Percentiles rank a stretch among this genome's conserved stretches.
phyloP scores from a whole-genome alignment of 495 filamentous ascomycete species.

The Pyronema omphalodes region DNA sequence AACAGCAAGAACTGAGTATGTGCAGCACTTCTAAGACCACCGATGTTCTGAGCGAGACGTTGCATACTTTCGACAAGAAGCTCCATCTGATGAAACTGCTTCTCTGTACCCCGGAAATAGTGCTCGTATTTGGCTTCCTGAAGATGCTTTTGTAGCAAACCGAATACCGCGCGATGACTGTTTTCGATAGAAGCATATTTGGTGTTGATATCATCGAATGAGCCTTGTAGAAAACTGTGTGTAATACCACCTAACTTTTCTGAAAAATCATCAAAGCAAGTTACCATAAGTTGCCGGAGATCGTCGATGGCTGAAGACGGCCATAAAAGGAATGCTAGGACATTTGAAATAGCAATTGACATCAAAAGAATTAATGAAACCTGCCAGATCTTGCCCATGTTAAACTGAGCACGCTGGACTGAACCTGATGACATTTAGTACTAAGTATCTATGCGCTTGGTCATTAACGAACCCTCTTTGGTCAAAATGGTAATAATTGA shows the following conservation, averaged over 20 bases:
- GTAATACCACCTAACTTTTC: slow-evolving; percentile 60
- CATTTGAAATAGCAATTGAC: slow-evolving; percentile 55
- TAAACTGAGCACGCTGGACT: slow-evolving; percentile 62
- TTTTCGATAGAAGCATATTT: slow-evolving; percentile 48
- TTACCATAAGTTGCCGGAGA: slow-evolving; percentile 56
- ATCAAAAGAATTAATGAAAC: slow-evolving; percentile 82
- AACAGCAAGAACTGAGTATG: slow-evolving; percentile 73
- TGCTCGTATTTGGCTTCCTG: slow-evolving; percentile 83
- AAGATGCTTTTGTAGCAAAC: slow-evolving; percentile 57
- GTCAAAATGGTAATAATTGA: slow-evolving; percentile 83
- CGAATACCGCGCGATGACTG: slow-evolving; percentile 50
- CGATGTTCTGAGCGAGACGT: slow-evolving; percentile 71
- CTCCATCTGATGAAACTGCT: slow-evolving; percentile 60
- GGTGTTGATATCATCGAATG: slow-evolving; percentile 54
- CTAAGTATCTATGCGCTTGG: no score
- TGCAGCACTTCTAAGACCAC: slow-evolving; percentile 77
- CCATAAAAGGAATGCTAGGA: slow-evolving; percentile 62
- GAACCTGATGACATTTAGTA: slow-evolving; percentile 21
- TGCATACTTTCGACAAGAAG: slow-evolving; percentile 42
- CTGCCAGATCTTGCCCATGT: slow-evolving; percentile 64
- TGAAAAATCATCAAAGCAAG: slow-evolving; percentile 55
- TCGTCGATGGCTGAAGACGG: slow-evolving; percentile 62
- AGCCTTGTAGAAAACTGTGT: slow-evolving; percentile 65
- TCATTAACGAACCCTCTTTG: slow-evolving; percentile 47
- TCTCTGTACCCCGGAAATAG: slow-evolving; percentile 65